Evolutionary conservation across 2,329 filamentous ascomycete species (phyloP).

Genomic region (Didymella arachidicola): DNA sequence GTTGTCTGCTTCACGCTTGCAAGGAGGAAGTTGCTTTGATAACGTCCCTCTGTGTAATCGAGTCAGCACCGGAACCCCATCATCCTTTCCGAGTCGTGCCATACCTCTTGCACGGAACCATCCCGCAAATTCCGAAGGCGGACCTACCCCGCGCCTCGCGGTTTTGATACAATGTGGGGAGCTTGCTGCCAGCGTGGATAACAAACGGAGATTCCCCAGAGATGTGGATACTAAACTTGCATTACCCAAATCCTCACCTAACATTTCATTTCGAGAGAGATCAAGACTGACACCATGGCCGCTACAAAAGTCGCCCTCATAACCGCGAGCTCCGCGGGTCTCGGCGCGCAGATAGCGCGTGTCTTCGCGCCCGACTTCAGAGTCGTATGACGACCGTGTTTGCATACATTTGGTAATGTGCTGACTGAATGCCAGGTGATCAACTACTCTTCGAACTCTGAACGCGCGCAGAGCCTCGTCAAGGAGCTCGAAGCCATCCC

Average conservation of each 20-base stretch:
- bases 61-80: too few species aligned
- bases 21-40: too few species aligned
- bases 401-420: neutral
- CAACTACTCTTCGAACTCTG: slow-evolving; percentile 57
- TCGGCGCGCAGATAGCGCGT: slow-evolving; percentile 58
- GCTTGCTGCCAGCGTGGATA: neutral
- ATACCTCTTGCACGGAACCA: neutral
- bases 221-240: neutral
- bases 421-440: slow-evolving; percentile 49
- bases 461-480: slow-evolving; percentile 52
- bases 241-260: neutral
- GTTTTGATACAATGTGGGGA: neutral
- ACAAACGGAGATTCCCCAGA: neutral
- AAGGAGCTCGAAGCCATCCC: slow-evolving; percentile 53
- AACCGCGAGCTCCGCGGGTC: slow-evolving; percentile 58
- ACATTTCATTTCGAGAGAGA: neutral
- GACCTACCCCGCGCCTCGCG: neutral
- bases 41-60: too few species aligned
- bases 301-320: slow-evolving; percentile 57
- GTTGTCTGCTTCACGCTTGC: too few species aligned
- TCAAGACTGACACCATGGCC: slow-evolving; percentile 37
- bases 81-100: too few species aligned
- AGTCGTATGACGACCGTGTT: slow-evolving; percentile 45
- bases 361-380: slow-evolving; percentile 57
- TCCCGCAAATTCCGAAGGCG: neutral